Base-by-base conservation (phyloP, 2,329 filamentous ascomycete genomes). In the Mycogone perniciosa region DNA sequence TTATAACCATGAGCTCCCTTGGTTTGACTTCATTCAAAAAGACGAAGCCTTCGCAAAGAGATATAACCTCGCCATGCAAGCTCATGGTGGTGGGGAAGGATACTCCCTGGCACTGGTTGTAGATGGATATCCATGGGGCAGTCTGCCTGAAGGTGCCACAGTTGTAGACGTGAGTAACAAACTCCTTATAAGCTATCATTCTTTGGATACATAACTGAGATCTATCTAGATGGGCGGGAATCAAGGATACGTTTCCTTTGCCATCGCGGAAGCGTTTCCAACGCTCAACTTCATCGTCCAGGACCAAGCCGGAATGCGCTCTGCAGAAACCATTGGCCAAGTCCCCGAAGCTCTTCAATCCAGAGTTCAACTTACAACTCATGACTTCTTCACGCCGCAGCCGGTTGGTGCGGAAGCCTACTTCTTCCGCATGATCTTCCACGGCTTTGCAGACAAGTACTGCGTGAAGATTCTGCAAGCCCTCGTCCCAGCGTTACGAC, bases 401-500 rank as follows among this genome's bases (percentile, higher is more conserved):
- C 51, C 62, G 5, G 57, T 59, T 8, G 45, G 55, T 5, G 62
- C 59, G 1, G 56, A 60, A 3, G 57, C 56, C 26, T 67, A 64
- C 51, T 61, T 67, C 40, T 60, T 69, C 50, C 61, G 64, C 27
- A 59, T 58, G 45, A 64, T 68, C 37, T 61, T 68, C 42, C 66
- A 69, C 51, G 62, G 61, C 47, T 70, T 63, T 56, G 50, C 60
- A 1, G 63, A 71, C 53, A 63, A 62, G 46, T 65, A 69, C 51
- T 62, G 56, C 42, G 43, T 66, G 2, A 53, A 61, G 40, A 66
- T 70, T 34, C 53, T 69, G 26, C 56, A 59, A 13, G 57, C 56
- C 1, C 57, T 70, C 5, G 53, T 66, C 7, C 64, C 65, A 7
- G 62, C 59, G 4, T 53, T 69, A 7, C 62, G 60, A 33, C 53